Percentiles rank a stretch among this genome's conserved stretches.
Conservation (phyloP, 352 stramenopile genomes). For the Nothophytophthora sp. region DNA sequence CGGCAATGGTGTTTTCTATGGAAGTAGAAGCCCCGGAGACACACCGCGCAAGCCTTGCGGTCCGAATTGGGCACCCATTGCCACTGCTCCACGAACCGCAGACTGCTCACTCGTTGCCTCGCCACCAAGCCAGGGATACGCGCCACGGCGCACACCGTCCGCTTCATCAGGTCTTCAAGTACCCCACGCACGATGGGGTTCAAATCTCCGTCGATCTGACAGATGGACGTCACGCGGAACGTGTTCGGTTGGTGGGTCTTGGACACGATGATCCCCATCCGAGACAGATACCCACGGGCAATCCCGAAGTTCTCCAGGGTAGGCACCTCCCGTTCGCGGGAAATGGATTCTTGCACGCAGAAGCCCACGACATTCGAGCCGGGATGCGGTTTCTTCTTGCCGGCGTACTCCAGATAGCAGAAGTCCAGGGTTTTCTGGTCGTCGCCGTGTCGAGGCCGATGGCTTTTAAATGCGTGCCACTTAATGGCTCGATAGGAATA, state of each 20-base stretch:
- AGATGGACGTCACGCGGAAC: constrained; percentile 67
- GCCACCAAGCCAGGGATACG: constrained; percentile 54
- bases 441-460: constrained; percentile 25
- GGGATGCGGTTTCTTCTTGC: constrained; percentile 46
- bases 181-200: constrained; percentile 42
- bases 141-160: constrained; percentile 44
- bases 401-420: constrained; percentile 75
- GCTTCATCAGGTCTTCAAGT: constrained; percentile 67
- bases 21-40: constrained; percentile 72
- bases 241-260: constrained; percentile 59
- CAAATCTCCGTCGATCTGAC: constrained; percentile 69
- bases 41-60: constrained; percentile 72
- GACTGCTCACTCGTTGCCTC: constrained; percentile 63
- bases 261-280: constrained; percentile 70
- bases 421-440: constrained; percentile 63
- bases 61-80: constrained; percentile 78
- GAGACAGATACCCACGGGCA: constrained; percentile 47
- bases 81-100: constrained; percentile 78
- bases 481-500: constrained; percentile 78
- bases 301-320: constrained; percentile 64
- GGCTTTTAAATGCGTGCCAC: constrained; percentile 59
- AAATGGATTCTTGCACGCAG: constrained; percentile 72
- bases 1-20: constrained; percentile 74
- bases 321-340: constrained; percentile 59
- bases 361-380: constrained; percentile 71